Percentiles rank a stretch among this genome's conserved stretches.
Evolutionary conservation across 2,329 filamentous ascomycete species (phyloP).

Genomic region (Diaporthe sp.): DNA sequence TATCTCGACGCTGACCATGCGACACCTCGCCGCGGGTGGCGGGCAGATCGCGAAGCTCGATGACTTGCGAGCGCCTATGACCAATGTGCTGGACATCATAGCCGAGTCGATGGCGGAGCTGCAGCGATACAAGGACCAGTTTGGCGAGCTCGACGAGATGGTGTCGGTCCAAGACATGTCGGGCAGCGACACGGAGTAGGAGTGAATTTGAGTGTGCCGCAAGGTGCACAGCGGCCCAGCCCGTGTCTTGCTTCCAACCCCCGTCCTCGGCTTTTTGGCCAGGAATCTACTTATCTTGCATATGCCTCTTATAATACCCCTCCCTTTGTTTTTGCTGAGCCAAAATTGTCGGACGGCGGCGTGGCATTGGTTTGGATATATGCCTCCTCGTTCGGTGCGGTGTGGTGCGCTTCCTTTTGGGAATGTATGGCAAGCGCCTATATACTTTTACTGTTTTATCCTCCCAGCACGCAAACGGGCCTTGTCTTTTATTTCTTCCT

Average conservation of each 20-base stretch:
- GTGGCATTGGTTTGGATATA: not conserved
- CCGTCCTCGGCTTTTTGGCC: not conserved
- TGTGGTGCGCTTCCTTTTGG: constrained; percentile 21
- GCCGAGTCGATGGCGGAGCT: constrained; percentile 74
- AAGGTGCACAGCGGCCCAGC: not conserved
- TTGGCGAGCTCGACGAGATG: constrained; percentile 58
- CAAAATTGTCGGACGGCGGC: constrained; percentile 22
- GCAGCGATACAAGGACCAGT: constrained; percentile 69
- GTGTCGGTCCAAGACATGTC: constrained; percentile 46
- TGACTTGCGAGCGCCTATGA: constrained; percentile 84
- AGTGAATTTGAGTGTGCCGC: constrained; percentile 42
- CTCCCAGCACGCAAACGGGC: constrained; percentile 1
- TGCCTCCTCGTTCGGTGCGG: constrained; percentile 8
- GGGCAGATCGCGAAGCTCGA: constrained; percentile 73
- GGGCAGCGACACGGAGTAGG: constrained; percentile 55
- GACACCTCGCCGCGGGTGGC: constrained; percentile 83
- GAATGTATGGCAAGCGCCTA: constrained; percentile 38
- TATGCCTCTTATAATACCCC: constrained; percentile 39
- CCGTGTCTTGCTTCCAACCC: not conserved
- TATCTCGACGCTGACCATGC: constrained; percentile 82
- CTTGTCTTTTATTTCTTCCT: not conserved
- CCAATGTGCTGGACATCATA: constrained; percentile 75
- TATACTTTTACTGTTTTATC: constrained; percentile 37
- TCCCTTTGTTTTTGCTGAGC: constrained; percentile 7
- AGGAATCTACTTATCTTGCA: constrained; percentile 23